A percentile compares a stretch with the other conserved stretches of the same genome.
Conservation (phyloP, 176 grass and related monocot species). For the Rhynchospora pubera region DNA sequence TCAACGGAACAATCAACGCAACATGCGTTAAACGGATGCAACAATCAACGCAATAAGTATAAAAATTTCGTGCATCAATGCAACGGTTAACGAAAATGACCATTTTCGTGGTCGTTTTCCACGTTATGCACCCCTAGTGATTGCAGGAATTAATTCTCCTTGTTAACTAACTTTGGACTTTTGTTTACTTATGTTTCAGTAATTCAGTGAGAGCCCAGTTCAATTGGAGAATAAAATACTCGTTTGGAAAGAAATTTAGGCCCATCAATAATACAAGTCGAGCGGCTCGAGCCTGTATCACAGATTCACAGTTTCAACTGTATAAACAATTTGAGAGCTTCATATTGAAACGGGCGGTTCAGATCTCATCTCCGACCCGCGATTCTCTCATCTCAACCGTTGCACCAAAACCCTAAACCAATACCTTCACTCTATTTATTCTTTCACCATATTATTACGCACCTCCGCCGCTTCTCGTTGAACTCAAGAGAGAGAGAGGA, state of each 20-base stretch:
- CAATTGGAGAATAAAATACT: too few relatives aligned
- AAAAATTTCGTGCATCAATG: too few relatives aligned
- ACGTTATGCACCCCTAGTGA: too few relatives aligned
- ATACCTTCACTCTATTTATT: background rate
- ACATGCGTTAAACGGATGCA: too few relatives aligned
- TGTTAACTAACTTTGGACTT: too few relatives aligned
- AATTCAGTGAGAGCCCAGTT: fast-evolving
- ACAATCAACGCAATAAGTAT: too few relatives aligned
- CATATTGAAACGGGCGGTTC: background rate
- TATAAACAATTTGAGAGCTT: background rate
- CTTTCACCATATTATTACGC: background rate
- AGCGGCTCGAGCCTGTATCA: background rate
- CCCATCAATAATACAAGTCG: background rate
- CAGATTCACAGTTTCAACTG: too few relatives aligned
- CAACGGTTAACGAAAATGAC: too few relatives aligned
- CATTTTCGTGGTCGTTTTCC: too few relatives aligned
- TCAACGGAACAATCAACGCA: too few relatives aligned
- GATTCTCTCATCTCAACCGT: conserved; percentile 10
- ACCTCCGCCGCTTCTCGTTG: background rate
- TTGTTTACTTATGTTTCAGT: too few relatives aligned
- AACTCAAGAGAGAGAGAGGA: background rate
- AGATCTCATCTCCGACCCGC: background rate
- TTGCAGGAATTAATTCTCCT: too few relatives aligned
- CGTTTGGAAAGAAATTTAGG: background rate
- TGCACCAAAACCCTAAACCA: conserved; percentile 11